Percentiles rank a stretch among this genome's conserved stretches.
These are phyloP conservation scores for Thalassiosira hispida DNA, from an alignment of 352 stramenopile species.

Conservation along the genomic window DNA sequence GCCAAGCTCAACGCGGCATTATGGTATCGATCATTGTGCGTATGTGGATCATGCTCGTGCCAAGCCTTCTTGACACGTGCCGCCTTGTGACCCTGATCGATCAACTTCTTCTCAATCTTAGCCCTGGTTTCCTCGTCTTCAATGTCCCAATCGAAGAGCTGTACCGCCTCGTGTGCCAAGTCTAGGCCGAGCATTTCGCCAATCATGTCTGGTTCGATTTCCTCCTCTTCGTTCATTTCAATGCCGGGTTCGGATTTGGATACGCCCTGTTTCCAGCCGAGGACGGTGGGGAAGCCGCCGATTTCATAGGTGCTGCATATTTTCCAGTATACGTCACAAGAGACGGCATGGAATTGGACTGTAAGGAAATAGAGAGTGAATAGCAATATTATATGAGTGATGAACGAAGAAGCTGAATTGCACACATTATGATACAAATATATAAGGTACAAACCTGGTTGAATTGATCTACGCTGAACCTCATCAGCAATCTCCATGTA, in stretches of 20 bases:
- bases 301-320: slow-evolving; percentile 55
- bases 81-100: slow-evolving; percentile 15
- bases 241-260: slow-evolving; percentile 25
- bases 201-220: slow-evolving; percentile 37
- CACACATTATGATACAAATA: no score
- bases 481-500: slow-evolving; percentile 50
- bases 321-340: slow-evolving; percentile 42
- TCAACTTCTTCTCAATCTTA: slow-evolving; percentile 11
- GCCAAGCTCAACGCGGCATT: slow-evolving; percentile 53
- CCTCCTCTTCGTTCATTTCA: slow-evolving; percentile 33
- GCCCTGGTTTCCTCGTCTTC: slow-evolving; percentile 5
- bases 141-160: slow-evolving; percentile 19
- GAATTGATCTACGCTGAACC: slow-evolving; percentile 33
- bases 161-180: slow-evolving; percentile 42
- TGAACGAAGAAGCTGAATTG: not conserved
- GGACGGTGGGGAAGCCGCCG: slow-evolving; percentile 42
- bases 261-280: slow-evolving; percentile 40
- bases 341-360: slow-evolving; percentile 57
- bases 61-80: slow-evolving; percentile 32
- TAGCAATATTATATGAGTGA: slow-evolving; percentile 1
- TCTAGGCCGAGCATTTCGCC: slow-evolving; percentile 35
- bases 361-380: not conserved
- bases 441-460: slow-evolving; percentile 17
- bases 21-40: slow-evolving; percentile 54
- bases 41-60: slow-evolving; percentile 35